phyloP scores from a whole-genome alignment of 148 eudicot species.

The Rhododendron simsii region DNA sequence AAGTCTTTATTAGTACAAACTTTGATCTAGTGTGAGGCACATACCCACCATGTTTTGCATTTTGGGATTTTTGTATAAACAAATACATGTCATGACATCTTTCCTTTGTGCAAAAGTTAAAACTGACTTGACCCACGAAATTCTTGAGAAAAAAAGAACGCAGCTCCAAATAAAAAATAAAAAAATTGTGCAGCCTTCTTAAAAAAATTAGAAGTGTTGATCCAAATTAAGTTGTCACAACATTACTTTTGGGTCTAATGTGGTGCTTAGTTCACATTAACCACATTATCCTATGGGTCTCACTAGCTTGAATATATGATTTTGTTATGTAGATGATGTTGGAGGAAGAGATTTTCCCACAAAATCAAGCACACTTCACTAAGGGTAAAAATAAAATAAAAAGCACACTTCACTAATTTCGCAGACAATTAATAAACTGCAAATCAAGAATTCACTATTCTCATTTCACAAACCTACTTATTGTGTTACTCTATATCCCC shows the following conservation, averaged over 20 bases:
- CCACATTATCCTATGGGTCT: neutral
- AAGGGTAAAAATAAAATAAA: too few species aligned
- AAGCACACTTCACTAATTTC: neutral
- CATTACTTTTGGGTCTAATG: neutral
- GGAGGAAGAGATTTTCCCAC: neutral
- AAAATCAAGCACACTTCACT: too few species aligned
- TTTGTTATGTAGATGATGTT: neutral
- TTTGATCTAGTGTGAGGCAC: too few species aligned
- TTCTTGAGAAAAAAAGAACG: neutral
- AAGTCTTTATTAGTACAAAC: too few species aligned
- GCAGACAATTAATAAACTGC: neutral
- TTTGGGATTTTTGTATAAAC: too few species aligned
- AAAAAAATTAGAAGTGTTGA: neutral
- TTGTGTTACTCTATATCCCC: neutral
- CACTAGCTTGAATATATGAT: neutral
- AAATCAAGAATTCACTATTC: neutral
- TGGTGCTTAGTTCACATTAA: neutral
- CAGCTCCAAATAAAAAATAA: neutral
- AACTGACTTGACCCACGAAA: too few species aligned
- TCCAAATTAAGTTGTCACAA: neutral
- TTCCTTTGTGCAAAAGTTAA: too few species aligned
- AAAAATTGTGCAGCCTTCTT: neutral
- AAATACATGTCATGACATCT: too few species aligned
- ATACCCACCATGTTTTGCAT: too few species aligned
- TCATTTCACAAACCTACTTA: neutral